phyloP scores from a whole-genome alignment of 805 yeast genomes.

The Starmerella cellae region DNA sequence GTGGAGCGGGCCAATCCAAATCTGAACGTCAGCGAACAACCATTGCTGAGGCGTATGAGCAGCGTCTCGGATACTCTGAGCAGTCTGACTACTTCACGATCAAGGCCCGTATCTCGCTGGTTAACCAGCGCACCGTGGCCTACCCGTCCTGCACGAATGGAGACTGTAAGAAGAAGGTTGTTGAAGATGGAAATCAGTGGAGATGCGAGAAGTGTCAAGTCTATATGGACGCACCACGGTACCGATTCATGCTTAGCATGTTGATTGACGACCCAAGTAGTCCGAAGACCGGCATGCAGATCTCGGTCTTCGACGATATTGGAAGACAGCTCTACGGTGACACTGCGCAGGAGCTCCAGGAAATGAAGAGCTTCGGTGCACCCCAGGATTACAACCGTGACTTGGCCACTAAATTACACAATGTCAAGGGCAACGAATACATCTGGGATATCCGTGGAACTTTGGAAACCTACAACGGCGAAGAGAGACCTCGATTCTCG shows the following conservation, averaged over 20 bases:
- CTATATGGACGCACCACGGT: slow-evolving; percentile 51
- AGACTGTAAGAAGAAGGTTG: slow-evolving; percentile 72
- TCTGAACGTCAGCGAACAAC: slow-evolving; percentile 37
- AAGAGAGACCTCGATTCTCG: slow-evolving; percentile 52
- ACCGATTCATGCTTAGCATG: slow-evolving; percentile 67
- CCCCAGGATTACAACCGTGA: slow-evolving; percentile 29
- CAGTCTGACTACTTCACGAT: slow-evolving; percentile 65
- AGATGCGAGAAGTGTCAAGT: slow-evolving; percentile 86
- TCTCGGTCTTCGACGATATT: slow-evolving; percentile 74
- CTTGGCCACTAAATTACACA: slow-evolving; percentile 35
- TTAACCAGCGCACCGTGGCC: slow-evolving; percentile 63
- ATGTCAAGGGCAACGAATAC: slow-evolving; percentile 52
- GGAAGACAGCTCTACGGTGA: slow-evolving; percentile 55
- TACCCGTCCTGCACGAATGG: slow-evolving; percentile 80
- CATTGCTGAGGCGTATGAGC: neutral
- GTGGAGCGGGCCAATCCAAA: slow-evolving; percentile 43
- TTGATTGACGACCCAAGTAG: slow-evolving; percentile 70
- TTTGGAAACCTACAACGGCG: slow-evolving; percentile 73
- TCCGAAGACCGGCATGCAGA: slow-evolving; percentile 39
- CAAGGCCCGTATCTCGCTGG: slow-evolving; percentile 59
- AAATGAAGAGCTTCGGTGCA: slow-evolving; percentile 20
- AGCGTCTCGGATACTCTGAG: slow-evolving; percentile 33
- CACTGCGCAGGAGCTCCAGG: slow-evolving; percentile 46
- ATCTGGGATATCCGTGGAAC: slow-evolving; percentile 68
- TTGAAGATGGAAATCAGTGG: slow-evolving; percentile 64